A percentile compares a stretch with the other conserved stretches of the same genome.
phyloP scores from a whole-genome alignment of 345 rosid genomes.

The Sonneratia caseolaris region DNA sequence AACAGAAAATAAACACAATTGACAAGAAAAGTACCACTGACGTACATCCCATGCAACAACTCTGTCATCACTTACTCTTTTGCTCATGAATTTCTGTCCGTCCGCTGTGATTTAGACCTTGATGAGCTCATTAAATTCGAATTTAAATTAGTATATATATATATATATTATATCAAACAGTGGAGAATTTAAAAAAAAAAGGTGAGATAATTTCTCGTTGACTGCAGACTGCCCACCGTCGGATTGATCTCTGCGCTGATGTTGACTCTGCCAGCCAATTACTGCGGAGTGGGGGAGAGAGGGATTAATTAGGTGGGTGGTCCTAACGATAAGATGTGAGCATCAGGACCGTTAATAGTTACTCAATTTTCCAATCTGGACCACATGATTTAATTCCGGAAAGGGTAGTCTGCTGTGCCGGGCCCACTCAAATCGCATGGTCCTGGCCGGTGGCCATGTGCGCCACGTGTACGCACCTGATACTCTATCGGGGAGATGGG shows the following conservation, averaged over 20 bases:
- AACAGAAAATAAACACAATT: too few species aligned
- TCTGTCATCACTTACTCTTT: neutral
- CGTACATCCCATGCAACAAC: slow-evolving; percentile 6
- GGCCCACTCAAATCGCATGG: slow-evolving; percentile 16
- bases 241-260: slow-evolving; percentile 7
- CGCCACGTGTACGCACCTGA: slow-evolving; percentile 10
- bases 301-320: neutral
- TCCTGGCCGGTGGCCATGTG: slow-evolving; percentile 22
- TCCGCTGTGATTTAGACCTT: neutral
- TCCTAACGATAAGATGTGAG: slow-evolving; percentile 2
- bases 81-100: neutral
- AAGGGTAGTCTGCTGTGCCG: neutral
- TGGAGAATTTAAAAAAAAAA: neutral
- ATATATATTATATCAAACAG: too few species aligned
- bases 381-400: slow-evolving; percentile 15
- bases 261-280: slow-evolving; percentile 19
- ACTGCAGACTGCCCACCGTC: slow-evolving; percentile 10
- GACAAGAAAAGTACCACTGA: neutral
- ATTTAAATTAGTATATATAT: too few species aligned
- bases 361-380: slow-evolving; percentile 18
- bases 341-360: slow-evolving; percentile 18
- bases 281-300: neutral
- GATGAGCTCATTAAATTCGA: too few species aligned
- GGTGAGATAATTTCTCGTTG: neutral
- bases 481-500: neutral